Percentiles rank a stretch among this genome's conserved stretches.
phyloP scores from a whole-genome alignment of 768 basidiomycete genomes.

The Lentinula sp. region DNA sequence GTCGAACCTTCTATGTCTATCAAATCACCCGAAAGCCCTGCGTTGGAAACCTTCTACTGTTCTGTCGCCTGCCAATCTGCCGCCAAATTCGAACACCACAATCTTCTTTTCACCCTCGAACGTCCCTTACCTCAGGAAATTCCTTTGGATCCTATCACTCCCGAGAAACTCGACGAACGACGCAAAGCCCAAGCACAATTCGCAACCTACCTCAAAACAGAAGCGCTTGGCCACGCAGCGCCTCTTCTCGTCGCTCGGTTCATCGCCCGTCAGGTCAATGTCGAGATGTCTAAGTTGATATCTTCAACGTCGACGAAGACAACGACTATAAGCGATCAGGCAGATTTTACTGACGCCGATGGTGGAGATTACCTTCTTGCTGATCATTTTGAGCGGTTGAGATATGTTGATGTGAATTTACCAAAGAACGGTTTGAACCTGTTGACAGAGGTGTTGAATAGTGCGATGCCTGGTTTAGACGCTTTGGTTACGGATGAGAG shows the following conservation, averaged over 20 bases:
- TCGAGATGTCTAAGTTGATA: conserved; percentile 56
- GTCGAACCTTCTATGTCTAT: conserved; percentile 44
- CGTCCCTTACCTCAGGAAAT: conserved; percentile 49
- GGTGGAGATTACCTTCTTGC: conserved; percentile 53
- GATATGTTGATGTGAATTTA: conserved; percentile 53
- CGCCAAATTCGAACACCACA: conserved; percentile 55
- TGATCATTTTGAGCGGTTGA: conserved; percentile 73
- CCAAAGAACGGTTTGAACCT: conserved; percentile 43
- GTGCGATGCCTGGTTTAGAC: conserved; percentile 67
- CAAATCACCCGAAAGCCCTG: conserved; percentile 38
- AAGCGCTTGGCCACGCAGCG: conserved; percentile 30
- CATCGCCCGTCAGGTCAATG: conserved; percentile 64
- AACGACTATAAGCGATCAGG: conserved; percentile 16
- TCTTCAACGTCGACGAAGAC: conserved; percentile 5
- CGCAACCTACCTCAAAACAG: conserved; percentile 46
- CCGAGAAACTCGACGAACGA: conserved; percentile 36
- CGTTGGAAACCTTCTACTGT: conserved; percentile 59
- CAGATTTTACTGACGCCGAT: conserved; percentile 43
- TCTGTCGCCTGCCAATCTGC: conserved; percentile 58
- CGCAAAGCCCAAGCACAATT: conserved; percentile 56
- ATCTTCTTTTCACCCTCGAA: conserved; percentile 66
- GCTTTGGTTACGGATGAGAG: conserved; percentile 62
- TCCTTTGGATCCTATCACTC: conserved; percentile 17
- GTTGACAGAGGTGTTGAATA: conserved; percentile 47
- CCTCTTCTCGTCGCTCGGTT: conserved; percentile 65